Base-by-base conservation (phyloP, 345 rosid genomes). In the Rhodomyrtus tomentosa region DNA sequence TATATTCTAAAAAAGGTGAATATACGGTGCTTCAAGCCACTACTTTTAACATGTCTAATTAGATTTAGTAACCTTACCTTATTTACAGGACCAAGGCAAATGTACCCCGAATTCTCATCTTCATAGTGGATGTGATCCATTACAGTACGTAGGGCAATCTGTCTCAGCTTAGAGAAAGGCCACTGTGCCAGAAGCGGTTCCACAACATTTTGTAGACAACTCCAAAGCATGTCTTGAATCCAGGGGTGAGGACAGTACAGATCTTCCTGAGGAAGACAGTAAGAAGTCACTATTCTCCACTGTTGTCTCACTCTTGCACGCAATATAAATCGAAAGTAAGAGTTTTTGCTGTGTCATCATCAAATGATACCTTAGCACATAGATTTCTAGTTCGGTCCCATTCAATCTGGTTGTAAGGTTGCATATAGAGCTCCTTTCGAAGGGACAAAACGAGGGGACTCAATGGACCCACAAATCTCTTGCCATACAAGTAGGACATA, bases 151-250 rank as follows among this genome's bases (percentile, higher is more conserved):
- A 95, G 92, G 80, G 97, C 94, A 55, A 20, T 87, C 51, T 90
- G 48, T 49, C 98, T 90, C 0, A 95, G 85, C 85, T 86, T 92
- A 20, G 86, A 87, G 15, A 90, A 82, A 4, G 98, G 96, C 95
- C 96, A 93, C 36, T 38, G 84, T 55, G 29, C 54, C 3, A 94
- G 52, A n/a, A 92, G 82, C 6, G 95, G 94, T 83, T 95, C 98
- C 50, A 79, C 92, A 1, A 88, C 22, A 11, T 88, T 87, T n/a
- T 90, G 50, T 12, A 94, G 90, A 36, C 86, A 84, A 14, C 80
- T 89, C 98, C 96, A 95, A 48, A 95, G 0, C 21, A 93, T 56
- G 36, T 94, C 94, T 90, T 94, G 96, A 18, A 94, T n/a, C 20
- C 62, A 2, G 4, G 92, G 86, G 82, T 85, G 98, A 0, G 95